Evolutionary conservation across 305 asterid species (phyloP).

Genomic region (Rubia balearica): DNA sequence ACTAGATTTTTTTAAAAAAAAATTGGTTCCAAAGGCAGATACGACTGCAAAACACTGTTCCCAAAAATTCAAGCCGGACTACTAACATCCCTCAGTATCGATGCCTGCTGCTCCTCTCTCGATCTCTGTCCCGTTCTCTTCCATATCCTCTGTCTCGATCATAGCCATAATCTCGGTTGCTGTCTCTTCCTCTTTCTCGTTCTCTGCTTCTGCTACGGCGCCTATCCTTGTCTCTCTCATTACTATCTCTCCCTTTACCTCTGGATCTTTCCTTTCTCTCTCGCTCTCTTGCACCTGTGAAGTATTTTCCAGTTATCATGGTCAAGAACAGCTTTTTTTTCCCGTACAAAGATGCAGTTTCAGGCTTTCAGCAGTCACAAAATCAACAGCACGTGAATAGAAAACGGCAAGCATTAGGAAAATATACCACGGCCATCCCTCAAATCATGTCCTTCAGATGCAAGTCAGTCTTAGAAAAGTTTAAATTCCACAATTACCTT

Average conservation of each 20-base stretch:
- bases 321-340: background rate
- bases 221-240: constrained; percentile 56
- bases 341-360: background rate
- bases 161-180: constrained; percentile 52
- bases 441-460: background rate
- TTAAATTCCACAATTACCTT: background rate
- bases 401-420: background rate
- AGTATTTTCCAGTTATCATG: background rate
- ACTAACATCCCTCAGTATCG: constrained; percentile 26
- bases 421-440: background rate
- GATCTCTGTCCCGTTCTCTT: constrained; percentile 51
- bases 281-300: constrained; percentile 48
- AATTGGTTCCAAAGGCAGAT: background rate
- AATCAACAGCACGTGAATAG: background rate
- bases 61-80: background rate
- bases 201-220: constrained; percentile 68
- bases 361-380: background rate
- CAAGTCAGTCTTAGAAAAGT: background rate
- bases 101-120: constrained; percentile 65
- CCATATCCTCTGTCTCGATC: constrained; percentile 66
- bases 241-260: constrained; percentile 63
- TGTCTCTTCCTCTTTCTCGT: constrained; percentile 54
- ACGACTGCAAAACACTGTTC: background rate
- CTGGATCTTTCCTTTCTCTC: constrained; percentile 64
- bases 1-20: background rate